Evolutionary conservation across 2,329 filamentous ascomycete species (phyloP).

Genomic region (Paramyrothecium roridum): DNA sequence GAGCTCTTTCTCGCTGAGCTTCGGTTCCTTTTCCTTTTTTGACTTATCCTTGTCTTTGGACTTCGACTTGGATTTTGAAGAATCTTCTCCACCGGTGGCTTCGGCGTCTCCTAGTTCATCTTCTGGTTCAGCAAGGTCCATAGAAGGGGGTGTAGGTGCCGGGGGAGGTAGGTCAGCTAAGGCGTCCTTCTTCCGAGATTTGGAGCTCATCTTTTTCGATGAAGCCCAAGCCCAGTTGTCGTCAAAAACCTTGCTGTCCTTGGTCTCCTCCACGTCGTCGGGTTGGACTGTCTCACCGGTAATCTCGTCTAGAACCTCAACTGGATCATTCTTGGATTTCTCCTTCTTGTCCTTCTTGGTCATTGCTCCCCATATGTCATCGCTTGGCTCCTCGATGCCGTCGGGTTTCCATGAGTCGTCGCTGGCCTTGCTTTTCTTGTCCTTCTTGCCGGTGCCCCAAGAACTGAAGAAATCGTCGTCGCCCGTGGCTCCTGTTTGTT

Average conservation of each 20-base stretch:
- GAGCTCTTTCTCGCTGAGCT: constrained; percentile 47
- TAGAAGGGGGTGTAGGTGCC: constrained; percentile 43
- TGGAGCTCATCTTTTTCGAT: constrained; percentile 42
- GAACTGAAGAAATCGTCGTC: constrained; percentile 54
- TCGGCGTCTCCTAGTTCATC: constrained; percentile 30
- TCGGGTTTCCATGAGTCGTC: constrained; percentile 34
- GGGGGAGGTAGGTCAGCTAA: constrained; percentile 42
- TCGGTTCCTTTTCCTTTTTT: constrained; percentile 36
- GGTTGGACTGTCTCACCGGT: constrained; percentile 44
- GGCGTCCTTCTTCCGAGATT: constrained; percentile 28
- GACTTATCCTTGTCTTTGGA: constrained; percentile 38
- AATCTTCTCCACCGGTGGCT: constrained; percentile 30
- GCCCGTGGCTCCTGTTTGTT: constrained; percentile 24
- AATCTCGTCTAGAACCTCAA: constrained; percentile 43
- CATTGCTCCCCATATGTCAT: constrained; percentile 33
- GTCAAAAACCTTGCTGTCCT: constrained; percentile 39
- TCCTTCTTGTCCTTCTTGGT: constrained; percentile 37
- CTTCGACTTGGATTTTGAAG: constrained; percentile 27
- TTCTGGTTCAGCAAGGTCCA: constrained; percentile 40
- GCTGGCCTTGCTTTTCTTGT: constrained; percentile 32
- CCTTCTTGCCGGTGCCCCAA: constrained; percentile 54
- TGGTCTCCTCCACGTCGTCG: constrained; percentile 40
- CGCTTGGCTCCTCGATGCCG: constrained; percentile 39
- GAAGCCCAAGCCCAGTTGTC: constrained; percentile 41
- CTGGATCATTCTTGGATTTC: constrained; percentile 45